Base-by-base conservation (phyloP, 2,329 filamentous ascomycete species). In the Cladosporium austrohemisphaericum region DNA sequence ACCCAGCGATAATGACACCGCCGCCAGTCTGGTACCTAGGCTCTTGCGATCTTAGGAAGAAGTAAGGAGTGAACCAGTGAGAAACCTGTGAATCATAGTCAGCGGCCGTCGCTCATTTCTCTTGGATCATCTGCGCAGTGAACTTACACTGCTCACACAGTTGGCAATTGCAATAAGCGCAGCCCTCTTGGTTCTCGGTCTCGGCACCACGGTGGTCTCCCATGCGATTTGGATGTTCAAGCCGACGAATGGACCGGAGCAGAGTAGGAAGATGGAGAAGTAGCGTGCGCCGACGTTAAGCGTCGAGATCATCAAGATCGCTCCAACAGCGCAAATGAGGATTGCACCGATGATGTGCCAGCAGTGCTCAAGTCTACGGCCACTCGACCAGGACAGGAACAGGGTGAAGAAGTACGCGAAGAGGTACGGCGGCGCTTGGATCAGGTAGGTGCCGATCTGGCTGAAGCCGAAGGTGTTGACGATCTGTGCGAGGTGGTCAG, bases 401-500 rank as follows among this genome's bases (percentile, higher is more conserved):
- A 57, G 57, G 4, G 62, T 57, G 31, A 56, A 52, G 20, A 54
- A 51, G 41, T 64, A 65, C 5, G 63, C 60, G 49, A 66, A 59
- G 25, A 58, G 56, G 48, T 71, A 70, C 0, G 71, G 70, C 2
- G 70, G 70, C 0, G 70, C 70, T 49, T 71, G 69, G 3, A 73
- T 60, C 10, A 73, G 65, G 38, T 71, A 71, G 1, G 70, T 72
- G 23, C 71, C 74, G 3, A 87, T 71, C 9, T 84, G 79, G 16
- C 76, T 74, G 69, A 78, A 94, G 68, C 94, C 82, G 11, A 95
- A 58, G 0, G 82, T 76, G 57, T 86, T 80, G 2, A 89, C 70
- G 49, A 45, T 45, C 37, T 41, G 20, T n/a, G n/a, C n/a, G n/a
- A n/a, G n/a, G n/a, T n/a, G 19, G 3, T 9, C 5, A 25, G 22